A percentile compares a stretch with the other conserved stretches of the same genome.
These are phyloP conservation scores for Solanum clarkiae DNA, from an alignment of 257 asterid genomes.

Conservation along the genomic window DNA sequence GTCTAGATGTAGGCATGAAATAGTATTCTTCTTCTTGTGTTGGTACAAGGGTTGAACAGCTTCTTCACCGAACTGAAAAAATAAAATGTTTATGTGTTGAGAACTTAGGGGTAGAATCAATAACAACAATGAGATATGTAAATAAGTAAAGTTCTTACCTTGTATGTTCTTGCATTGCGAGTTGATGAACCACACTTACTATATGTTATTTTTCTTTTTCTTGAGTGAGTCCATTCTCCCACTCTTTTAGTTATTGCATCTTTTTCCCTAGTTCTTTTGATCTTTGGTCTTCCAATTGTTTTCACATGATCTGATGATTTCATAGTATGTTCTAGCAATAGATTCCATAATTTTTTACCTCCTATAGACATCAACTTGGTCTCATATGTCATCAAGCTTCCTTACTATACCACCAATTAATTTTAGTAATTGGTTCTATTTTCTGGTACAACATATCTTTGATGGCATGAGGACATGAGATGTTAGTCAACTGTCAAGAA, in stretches of 20 bases:
- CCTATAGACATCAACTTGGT: not conserved
- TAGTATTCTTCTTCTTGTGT: not conserved
- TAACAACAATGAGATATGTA: not conserved
- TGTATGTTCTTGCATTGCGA: not conserved
- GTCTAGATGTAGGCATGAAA: not conserved
- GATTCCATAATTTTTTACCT: not conserved
- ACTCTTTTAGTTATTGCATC: not conserved
- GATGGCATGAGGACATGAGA: too few species aligned
- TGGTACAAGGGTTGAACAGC: not conserved
- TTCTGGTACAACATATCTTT: too few species aligned
- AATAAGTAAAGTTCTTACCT: not conserved
- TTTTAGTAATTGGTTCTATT: too few species aligned
- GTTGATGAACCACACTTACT: not conserved
- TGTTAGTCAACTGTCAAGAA: too few species aligned
- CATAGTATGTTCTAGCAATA: not conserved
- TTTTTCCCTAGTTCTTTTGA: not conserved
- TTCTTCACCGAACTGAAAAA: not conserved
- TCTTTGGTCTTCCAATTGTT: not conserved
- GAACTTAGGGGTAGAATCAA: not conserved
- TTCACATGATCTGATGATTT: not conserved
- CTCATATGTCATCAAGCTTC: not conserved
- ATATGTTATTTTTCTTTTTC: not conserved
- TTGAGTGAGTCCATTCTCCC: not conserved
- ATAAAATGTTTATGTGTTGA: not conserved
- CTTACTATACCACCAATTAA: not conserved